Base-by-base conservation (phyloP, 2,329 filamentous ascomycete genomes). In the Stemphylium beticola region DNA sequence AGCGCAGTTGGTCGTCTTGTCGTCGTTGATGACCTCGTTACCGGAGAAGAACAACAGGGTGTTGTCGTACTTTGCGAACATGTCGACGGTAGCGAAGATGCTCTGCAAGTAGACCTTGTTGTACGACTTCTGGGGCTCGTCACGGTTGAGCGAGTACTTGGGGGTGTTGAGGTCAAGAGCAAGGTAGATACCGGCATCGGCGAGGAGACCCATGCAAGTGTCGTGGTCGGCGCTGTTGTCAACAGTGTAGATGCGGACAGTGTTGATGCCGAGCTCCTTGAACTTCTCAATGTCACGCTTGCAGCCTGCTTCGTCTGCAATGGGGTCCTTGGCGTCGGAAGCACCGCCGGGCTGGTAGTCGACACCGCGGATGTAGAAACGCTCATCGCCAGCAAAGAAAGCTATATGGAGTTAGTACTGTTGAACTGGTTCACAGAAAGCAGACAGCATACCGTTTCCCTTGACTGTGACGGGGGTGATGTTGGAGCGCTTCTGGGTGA, bases 91-190 rank as follows among this genome's bases (percentile, higher is more conserved):
- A 52, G 92, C 90, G 73, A 96, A 96, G 74, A 96, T 82, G 76
- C 87, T 87, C 77, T 90, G 92, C 24, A 96, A 85, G 76, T 96
- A 96, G 62, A 85, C 86, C 55, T 87, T 83, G 77, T 96, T 96
- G 86, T 96, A 96, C 1, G 92, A 96, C 6, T 80, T 77, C 41
- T 79, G 81, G n/a, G 92, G 91, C 8, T 86, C 75, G 54, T 80
- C 82, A 49, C 92, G 89, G 83, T 95, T 93, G 79, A 96, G 83
- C 1, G 92, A 95, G 83, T 96, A 96, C 62, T 86, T 82, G 64
- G 91, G 91, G n/a, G 84, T 93, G 85, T 96, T 96, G 81, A 95
- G 90, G 69, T 96, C 92, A 46, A 96, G 82, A 33, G 96, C 91
- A 48, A 96, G 85, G 82, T 96, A 96, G 81, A 96, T 96, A 68